A percentile compares a stretch with the other conserved stretches of the same genome.
Evolutionary conservation across 192 early-diverging fungal species (phyloP).

Genomic region (Coemansia sp.): DNA sequence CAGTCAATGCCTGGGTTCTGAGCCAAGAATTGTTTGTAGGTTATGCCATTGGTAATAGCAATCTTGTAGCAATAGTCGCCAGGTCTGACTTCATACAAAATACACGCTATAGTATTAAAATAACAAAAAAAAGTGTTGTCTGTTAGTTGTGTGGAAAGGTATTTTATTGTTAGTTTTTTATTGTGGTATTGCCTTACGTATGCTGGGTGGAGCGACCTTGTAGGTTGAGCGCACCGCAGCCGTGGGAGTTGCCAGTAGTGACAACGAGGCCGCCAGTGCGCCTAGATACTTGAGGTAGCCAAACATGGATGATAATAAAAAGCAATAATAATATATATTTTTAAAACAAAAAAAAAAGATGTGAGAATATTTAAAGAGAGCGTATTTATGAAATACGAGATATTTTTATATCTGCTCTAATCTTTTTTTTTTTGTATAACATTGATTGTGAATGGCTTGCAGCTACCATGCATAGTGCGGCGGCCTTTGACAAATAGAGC

Average conservation of each 20-base stretch:
- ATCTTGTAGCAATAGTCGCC: slow-evolving; percentile 58
- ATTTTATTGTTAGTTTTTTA: neutral
- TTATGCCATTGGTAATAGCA: slow-evolving; percentile 30
- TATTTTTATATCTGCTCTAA: slow-evolving; percentile 4
- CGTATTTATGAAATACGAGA: neutral
- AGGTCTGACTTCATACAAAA: slow-evolving; percentile 45
- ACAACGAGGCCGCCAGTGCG: neutral
- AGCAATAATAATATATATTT: neutral
- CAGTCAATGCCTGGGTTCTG: slow-evolving; percentile 52
- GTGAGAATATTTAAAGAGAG: neutral
- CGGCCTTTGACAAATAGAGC: neutral
- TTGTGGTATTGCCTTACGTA: neutral
- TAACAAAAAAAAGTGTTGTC: neutral
- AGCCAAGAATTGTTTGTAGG: slow-evolving; percentile 35
- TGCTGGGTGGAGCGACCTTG: neutral
- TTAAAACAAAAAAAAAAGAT: too few relatives aligned
- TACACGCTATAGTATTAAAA: slow-evolving; percentile 19
- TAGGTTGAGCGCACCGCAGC: neutral
- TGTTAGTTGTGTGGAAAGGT: neutral
- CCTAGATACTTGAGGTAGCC: neutral
- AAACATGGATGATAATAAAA: neutral
- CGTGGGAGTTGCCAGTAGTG: neutral
- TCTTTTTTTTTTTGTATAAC: too few relatives aligned
- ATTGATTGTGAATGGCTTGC: slow-evolving; percentile 1
- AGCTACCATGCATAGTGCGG: slow-evolving; percentile 1